Base-by-base conservation (phyloP, 2,329 filamentous ascomycete species). In the Xylaria sp. region DNA sequence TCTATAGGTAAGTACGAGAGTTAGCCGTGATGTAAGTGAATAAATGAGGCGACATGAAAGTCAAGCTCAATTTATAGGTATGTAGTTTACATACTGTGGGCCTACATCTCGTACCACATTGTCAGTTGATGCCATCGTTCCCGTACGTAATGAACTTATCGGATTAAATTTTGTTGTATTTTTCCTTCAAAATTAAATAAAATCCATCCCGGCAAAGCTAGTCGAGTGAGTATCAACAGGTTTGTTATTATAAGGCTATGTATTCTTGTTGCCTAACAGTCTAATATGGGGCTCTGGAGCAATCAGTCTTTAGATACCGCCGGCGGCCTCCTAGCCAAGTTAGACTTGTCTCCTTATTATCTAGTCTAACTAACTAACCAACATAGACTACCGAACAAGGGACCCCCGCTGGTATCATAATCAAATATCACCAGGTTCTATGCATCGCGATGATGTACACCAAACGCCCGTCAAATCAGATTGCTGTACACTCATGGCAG, bases 41-140 rank as follows among this genome's bases (percentile, higher is more conserved):
- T 32, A 10, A 65, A 15, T 60, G 34, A 30, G 25, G 6, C 28
- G 43, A 50, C 15, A 43, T 52, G 43, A 15, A 18, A n/a, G 7
- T 18, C 46, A 55, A 28, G 25, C 34, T 39, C 13, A 7, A 36
- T 61, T 3, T 20, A 25, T 48, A 48, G 39, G 70, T 72, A n/a
- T n/a, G n/a, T n/a, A n/a, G n/a, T n/a, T n/a, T n/a, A n/a, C n/a
- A n/a, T 67, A 73, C 72, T 67, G 63, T 36, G 70, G 25, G 43
- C 72, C 72, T 20, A 73, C 68, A 5, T 61, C 59, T 34, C 72
- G 70, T 10, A 71, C 39, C 39, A 69, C 20, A 23, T 72, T 61
- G n/a, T 66, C 56, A 55, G 57, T 32, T 25, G 66, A 62, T 30
- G 62, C 41, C 68, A 70, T 70, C 6, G 2, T 41, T 30, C 4